Evolutionary conservation across 2,329 filamentous ascomycete species (phyloP), one percentile per base, ranked within the genome.

Genomic region (Ophiosphaerella herpotricha): DNA sequence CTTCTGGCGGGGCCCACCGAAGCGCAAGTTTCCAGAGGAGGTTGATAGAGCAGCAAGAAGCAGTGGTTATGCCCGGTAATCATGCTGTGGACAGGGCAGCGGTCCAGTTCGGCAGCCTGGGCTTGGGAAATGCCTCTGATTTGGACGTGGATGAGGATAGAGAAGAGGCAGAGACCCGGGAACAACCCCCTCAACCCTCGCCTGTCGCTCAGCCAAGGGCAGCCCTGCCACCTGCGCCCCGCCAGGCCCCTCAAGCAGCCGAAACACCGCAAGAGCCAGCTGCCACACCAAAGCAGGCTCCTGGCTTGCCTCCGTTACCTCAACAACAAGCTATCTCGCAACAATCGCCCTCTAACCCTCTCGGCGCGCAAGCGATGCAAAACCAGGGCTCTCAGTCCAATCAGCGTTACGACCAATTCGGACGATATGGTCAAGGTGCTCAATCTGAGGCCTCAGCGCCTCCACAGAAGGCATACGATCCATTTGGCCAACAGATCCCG

Each of bases 1-100:
- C 87, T 54, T 78, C 83, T 26, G 55, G 55, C 43, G 75, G 74
- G 29, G 66, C 82, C 49, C 78, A 80, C 52, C 89, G 93, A 54
- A 86, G 85, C 46, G 84, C 90, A 16, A 92, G 87, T 76, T 91
- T 89, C 74, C 89, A 95, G 73, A 86, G 93, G 60, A 89, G 91
- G 66, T 83, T 97, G 46, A 81, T 96, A 67, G 92, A 97, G 65
- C 94, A 99, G 72, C 92, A 96, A 74, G 94, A 99, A 77, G 91
- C 94, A 51, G 94, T 99, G 35, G 91, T 96, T 58, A 97, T 99
- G 93, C 94, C 94, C 39, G 91, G 90, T 52, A 96, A 97, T 78
- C 91, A 94, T 61, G 92, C 94, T 45, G 89, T 99, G 24, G 93
- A 97, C 72, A 87, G 91, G 64, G 85, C 93, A 60, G 89, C 92